Evolutionary conservation across 805 yeast genomes (phyloP), one percentile per base, ranked within the genome.

Genomic region (Clavispora santaluciae): DNA sequence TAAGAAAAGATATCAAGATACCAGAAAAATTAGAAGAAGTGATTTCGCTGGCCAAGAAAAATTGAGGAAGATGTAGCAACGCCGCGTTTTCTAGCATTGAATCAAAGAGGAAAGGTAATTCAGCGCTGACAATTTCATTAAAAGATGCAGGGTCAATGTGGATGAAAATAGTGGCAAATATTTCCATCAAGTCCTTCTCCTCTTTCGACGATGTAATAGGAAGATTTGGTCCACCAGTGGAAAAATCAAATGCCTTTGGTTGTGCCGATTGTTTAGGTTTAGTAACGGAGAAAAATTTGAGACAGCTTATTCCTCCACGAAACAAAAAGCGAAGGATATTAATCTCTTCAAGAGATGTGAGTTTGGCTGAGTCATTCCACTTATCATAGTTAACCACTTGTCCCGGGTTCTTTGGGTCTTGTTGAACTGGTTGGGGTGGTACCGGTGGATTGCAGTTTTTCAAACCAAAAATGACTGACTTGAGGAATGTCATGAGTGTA

Each of bases 91-190:
- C 75, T 39, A 89, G 66, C 79, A 88, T 85, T 2, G 86, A 76
- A 11, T 84, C 81, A 54, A 86, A 88, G 60, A 90, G 68, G 52
- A 77, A 80, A 17, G 82, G 86, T 42, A 91, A 70, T 60, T 93
- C 96, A 2, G 81, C 73, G 46, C 81, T 87, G 8, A 89, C 81
- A 47, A 93, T 83, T 63, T 93, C 99, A 59, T 87, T 90, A 63
- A 95, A 95, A 0, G 97, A 86, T 1, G 98, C 89, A 16, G 95
- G 90, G 56, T 95, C 99, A 41, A 95, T 77, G 57, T 88, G 95
- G 50, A 89, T 86, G 62, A 88, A 93, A 53, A 93, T 86, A 1
- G 95, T 84, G 0, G 96, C 96, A 58, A 93, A 79, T 3, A 89
- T 83, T 56, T 95, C 99, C 96, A 93, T 89, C 43, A 90, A 68